Conservation (phyloP, 108 stramenopile species). For the Cyclotella baltica region DNA sequence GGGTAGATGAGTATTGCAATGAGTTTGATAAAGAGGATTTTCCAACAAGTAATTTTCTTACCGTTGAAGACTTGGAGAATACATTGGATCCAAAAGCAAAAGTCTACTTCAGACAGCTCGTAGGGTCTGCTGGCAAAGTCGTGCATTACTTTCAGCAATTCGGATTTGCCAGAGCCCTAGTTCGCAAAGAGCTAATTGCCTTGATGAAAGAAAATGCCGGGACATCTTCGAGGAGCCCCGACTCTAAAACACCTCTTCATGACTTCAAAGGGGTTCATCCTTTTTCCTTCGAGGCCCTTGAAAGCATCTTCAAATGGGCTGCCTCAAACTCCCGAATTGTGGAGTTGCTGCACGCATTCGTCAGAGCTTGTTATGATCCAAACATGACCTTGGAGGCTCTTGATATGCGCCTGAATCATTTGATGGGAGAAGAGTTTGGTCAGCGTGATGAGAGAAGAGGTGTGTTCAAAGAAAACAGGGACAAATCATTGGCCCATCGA, state of each 20-base stretch:
- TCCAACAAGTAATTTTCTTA: background rate
- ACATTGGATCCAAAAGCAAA: background rate
- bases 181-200: background rate
- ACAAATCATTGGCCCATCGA: too few species aligned
- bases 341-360: slow-evolving; percentile 14
- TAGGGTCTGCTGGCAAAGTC: background rate
- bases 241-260: background rate
- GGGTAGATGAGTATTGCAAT: background rate
- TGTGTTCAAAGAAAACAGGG: too few species aligned
- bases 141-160: slow-evolving; percentile 5
- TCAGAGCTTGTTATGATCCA: background rate
- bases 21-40: too few species aligned
- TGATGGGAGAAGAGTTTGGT: slow-evolving; percentile 9
- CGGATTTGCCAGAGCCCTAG: background rate
- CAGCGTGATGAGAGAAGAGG: too few species aligned
- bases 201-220: background rate
- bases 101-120: background rate
- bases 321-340: slow-evolving; percentile 17
- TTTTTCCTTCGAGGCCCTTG: slow-evolving; percentile 4
- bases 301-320: background rate
- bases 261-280: slow-evolving; percentile 7
- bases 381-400: slow-evolving; percentile 2
- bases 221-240: background rate
- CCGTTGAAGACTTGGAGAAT: background rate
- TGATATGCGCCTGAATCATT: background rate